Conservation (phyloP, 2,329 filamentous ascomycete species). For the Hansfordia pulvinata region DNA sequence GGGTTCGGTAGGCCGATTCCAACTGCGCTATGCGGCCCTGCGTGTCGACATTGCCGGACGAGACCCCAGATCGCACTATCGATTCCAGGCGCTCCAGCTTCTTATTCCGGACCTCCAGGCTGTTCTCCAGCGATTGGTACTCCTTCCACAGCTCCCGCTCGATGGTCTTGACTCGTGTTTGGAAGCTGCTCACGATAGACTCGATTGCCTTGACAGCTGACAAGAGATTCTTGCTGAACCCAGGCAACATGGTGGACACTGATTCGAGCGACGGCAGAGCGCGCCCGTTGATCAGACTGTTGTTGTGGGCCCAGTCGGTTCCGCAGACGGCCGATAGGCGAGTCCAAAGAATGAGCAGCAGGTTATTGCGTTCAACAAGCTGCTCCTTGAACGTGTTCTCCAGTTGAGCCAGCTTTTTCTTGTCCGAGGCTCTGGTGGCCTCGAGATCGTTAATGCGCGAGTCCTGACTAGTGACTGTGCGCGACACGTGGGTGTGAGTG, state of each 20-base stretch:
- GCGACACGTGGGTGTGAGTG: conserved; percentile 74
- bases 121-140: conserved; percentile 74
- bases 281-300: conserved; percentile 79
- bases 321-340: conserved; percentile 76
- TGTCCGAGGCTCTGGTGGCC: conserved; percentile 61
- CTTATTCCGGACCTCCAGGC: conserved; percentile 66
- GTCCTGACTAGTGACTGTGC: conserved; percentile 76
- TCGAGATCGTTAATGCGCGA: conserved; percentile 78
- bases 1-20: conserved; percentile 46
- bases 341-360: conserved; percentile 84
- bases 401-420: conserved; percentile 59
- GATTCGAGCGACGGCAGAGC: conserved; percentile 72
- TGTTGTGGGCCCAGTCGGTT: conserved; percentile 80
- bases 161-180: conserved; percentile 66
- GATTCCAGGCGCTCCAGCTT: conserved; percentile 80
- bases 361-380: conserved; percentile 74
- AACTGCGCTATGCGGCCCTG: conserved; percentile 35
- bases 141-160: conserved; percentile 86
- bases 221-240: conserved; percentile 82
- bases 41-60: conserved; percentile 29
- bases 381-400: conserved; percentile 79
- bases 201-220: conserved; percentile 82
- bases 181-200: conserved; percentile 63
- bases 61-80: conserved; percentile 53
- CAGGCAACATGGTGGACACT: conserved; percentile 71